A percentile compares a stretch with the other conserved stretches of the same genome.
Conservation (phyloP, 2,329 filamentous ascomycete species). For the Venturiaceae sp. region DNA sequence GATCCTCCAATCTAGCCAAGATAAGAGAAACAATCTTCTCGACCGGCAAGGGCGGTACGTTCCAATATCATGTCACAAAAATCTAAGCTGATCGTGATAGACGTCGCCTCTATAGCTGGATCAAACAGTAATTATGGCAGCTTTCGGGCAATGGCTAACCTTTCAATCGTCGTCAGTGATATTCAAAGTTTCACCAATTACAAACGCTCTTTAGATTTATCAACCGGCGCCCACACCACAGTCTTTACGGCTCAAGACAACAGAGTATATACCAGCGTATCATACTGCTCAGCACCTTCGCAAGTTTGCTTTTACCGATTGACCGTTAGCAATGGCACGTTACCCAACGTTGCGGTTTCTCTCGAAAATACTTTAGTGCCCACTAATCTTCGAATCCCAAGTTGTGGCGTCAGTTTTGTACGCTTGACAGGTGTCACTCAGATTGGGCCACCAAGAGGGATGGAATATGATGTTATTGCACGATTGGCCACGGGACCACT, state of each 20-base stretch:
- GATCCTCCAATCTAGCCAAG: constrained; percentile 25
- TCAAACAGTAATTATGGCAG: constrained; percentile 31
- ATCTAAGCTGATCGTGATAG: constrained; percentile 14
- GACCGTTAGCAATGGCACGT: constrained; percentile 13
- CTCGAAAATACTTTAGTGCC: constrained; percentile 33
- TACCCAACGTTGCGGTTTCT: constrained; percentile 32
- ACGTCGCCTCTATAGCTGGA: constrained; percentile 30
- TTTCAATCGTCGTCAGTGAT: constrained; percentile 29
- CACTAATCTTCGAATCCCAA: constrained; percentile 17
- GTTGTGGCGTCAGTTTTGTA: constrained; percentile 23
- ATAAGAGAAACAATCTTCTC: constrained; percentile 39
- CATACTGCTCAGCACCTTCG: constrained; percentile 37
- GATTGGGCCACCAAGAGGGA: constrained; percentile 29
- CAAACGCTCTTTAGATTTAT: constrained; percentile 33
- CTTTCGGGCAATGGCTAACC: constrained; percentile 38
- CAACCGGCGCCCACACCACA: constrained; percentile 29
- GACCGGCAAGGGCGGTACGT: constrained; percentile 37
- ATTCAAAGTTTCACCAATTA: constrained; percentile 23
- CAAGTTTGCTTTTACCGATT: constrained; percentile 31
- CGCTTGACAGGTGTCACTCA: constrained; percentile 29
- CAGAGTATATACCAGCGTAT: constrained; percentile 21
- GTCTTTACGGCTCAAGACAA: constrained; percentile 18
- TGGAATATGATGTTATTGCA: constrained; percentile 33
- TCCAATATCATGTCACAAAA: neutral
- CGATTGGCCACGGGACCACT: constrained; percentile 12